Percentiles rank a stretch among this genome's conserved stretches.
These are phyloP conservation scores for Gamsiella multidivaricata DNA, from an alignment of 192 early-diverging fungal genomes.

Conservation along the genomic window DNA sequence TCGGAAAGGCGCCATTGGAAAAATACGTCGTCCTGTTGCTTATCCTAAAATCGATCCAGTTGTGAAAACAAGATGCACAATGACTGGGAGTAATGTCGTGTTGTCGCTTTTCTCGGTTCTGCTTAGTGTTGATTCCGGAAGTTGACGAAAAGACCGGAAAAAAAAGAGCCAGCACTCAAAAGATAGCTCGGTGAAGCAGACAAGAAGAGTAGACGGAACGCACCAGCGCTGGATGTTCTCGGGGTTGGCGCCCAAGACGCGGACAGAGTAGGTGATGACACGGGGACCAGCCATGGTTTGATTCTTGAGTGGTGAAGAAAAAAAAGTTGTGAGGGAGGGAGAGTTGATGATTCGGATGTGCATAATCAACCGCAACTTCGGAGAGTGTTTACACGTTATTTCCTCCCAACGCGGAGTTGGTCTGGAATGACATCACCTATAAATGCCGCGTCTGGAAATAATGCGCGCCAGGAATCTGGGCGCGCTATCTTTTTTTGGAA, in stretches of 20 bases:
- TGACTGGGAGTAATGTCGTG: no score
- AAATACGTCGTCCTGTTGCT: no score
- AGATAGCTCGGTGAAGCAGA: no score
- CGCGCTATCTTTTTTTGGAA: no score
- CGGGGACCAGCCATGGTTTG: constrained; percentile 54
- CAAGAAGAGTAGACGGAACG: neutral
- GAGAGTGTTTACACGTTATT: no score
- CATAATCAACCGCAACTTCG: neutral
- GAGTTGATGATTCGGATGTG: neutral
- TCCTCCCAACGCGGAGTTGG: no score
- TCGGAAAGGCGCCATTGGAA: no score
- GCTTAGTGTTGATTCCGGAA: neutral
- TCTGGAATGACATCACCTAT: no score
- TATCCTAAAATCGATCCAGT: no score
- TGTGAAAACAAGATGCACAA: neutral
- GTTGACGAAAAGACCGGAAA: neutral
- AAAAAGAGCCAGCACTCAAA: constrained; percentile 18
- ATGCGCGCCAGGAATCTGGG: no score
- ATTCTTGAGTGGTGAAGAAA: neutral
- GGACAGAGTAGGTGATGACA: constrained; percentile 47
- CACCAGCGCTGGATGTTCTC: constrained; percentile 52
- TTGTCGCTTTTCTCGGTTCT: no score
- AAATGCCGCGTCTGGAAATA: no score
- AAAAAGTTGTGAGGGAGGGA: neutral
- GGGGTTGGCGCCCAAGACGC: constrained; percentile 51